Evolutionary conservation across 2,329 filamentous ascomycete species (phyloP).

Genomic region (Ceratocystiopsis sp.): DNA sequence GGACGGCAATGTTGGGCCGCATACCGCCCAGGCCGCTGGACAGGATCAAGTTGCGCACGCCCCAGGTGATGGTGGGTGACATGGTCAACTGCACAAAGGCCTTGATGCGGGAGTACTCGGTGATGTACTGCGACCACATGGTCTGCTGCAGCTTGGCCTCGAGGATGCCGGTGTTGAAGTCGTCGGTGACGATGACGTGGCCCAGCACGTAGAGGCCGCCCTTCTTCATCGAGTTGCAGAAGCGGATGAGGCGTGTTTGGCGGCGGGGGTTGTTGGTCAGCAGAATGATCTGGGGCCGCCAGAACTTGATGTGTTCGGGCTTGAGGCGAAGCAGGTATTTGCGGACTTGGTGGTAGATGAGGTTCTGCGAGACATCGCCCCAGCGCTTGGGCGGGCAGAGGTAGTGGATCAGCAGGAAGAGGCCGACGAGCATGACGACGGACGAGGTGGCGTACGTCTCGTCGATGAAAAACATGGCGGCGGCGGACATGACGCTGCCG

Average conservation of each 20-base stretch:
- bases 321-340: constrained; percentile 73
- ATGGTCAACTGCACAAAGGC: constrained; percentile 79
- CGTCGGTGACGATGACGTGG: constrained; percentile 72
- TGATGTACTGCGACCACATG: constrained; percentile 71
- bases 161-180: constrained; percentile 62
- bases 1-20: constrained; percentile 72
- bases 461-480: constrained; percentile 83
- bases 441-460: constrained; percentile 62
- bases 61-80: constrained; percentile 71
- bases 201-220: constrained; percentile 71
- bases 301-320: constrained; percentile 86
- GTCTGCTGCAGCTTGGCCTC: constrained; percentile 69
- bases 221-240: constrained; percentile 84
- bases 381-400: constrained; percentile 71
- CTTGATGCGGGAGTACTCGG: constrained; percentile 69
- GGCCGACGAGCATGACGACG: constrained; percentile 53
- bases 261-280: constrained; percentile 69
- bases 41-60: constrained; percentile 64
- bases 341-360: constrained; percentile 74
- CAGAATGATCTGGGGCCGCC: constrained; percentile 74
- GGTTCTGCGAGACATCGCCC: constrained; percentile 78
- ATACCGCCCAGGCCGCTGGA: constrained; percentile 73
- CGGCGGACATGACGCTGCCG: constrained; percentile 59
- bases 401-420: constrained; percentile 77
- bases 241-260: constrained; percentile 71